Base-by-base conservation (phyloP, 108 stramenopile genomes). In the Chaetoceros tenuissimus region DNA sequence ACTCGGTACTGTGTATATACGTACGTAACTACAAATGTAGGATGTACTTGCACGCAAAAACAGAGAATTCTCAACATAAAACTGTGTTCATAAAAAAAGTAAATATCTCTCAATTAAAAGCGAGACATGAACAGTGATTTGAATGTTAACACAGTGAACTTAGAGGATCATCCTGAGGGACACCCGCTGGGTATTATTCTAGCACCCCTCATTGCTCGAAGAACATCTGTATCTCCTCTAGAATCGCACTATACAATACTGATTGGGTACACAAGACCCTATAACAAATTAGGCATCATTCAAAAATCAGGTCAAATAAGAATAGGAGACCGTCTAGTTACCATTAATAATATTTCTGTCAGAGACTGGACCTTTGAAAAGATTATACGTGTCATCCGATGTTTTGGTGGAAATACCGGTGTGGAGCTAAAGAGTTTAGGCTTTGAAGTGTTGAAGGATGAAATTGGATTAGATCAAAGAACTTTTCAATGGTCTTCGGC, bases 141-240 rank as follows among this genome's bases (percentile, higher is more conserved):
- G 19, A 30, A 5, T 2, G 54, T 73, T 46, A 62, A 68, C 48
- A 73, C 72, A 46, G 45, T 74, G 46, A 64, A 74, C 29, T 64
- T 74, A 31, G 43, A 63, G 19, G 1, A 10, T 0, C 69, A 70
- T 23, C 69, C 68, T 1, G 60, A 64, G n/a, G 20, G 50, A 24
- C 44, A 49, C 17, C 64, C 69, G 21, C 73, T 74, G 3, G 73
- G 73, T 51, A 63, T 74, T 48, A 60, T 74, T 49, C 69, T 74
- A 8, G 73, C 73, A 3, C 73, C 73, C 21, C 51, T 50, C 22
- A 61, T 58, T 7, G 51, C 58, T 18, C n/a, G 25, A 46, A 44
- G 40, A 8, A 24, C 55, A 2, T 46, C 46, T 21, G 22, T 3
- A 20, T 56, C 17, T 50, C 16, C 52, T 1, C 8, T 13, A 46